phyloP scores from a whole-genome alignment of 257 asterid species.

The Dorcoceras hygrometricum region DNA sequence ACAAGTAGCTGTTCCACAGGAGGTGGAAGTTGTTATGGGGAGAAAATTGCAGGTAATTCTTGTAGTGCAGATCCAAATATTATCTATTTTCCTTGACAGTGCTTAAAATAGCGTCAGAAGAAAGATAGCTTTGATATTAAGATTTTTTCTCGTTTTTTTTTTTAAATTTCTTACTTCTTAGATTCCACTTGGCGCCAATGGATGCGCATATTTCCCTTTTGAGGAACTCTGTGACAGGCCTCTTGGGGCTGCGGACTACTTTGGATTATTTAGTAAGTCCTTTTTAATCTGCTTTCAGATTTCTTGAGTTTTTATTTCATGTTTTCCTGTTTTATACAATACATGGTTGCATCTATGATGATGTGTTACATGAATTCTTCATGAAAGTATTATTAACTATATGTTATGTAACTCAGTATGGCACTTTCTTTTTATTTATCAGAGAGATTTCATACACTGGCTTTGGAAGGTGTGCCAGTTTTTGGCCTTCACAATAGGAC shows the following conservation, averaged over 20 bases:
- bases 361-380: background rate
- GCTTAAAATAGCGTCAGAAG: background rate
- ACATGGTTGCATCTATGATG: background rate
- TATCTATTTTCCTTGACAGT: background rate
- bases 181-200: constrained; percentile 85
- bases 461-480: constrained; percentile 79
- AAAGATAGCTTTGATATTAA: background rate
- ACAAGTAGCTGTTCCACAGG: constrained; percentile 54
- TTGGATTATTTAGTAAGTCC: constrained; percentile 76
- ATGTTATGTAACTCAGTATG: background rate
- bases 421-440: constrained; percentile 25
- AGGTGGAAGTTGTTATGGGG: constrained; percentile 94
- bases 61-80: background rate
- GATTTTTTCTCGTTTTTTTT: background rate
- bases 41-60: constrained; percentile 66
- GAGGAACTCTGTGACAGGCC: constrained; percentile 92
- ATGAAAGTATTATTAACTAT: background rate
- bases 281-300: background rate
- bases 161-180: constrained; percentile 26
- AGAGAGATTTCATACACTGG: constrained; percentile 88
- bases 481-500: constrained; percentile 78
- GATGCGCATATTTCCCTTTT: constrained; percentile 83
- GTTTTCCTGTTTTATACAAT: background rate
- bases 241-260: constrained; percentile 98
- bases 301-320: constrained; percentile 6